These are phyloP conservation scores for Besnoitia besnoiti DNA, from an alignment of 169 alveolate genomes.

Conservation along the genomic window DNA sequence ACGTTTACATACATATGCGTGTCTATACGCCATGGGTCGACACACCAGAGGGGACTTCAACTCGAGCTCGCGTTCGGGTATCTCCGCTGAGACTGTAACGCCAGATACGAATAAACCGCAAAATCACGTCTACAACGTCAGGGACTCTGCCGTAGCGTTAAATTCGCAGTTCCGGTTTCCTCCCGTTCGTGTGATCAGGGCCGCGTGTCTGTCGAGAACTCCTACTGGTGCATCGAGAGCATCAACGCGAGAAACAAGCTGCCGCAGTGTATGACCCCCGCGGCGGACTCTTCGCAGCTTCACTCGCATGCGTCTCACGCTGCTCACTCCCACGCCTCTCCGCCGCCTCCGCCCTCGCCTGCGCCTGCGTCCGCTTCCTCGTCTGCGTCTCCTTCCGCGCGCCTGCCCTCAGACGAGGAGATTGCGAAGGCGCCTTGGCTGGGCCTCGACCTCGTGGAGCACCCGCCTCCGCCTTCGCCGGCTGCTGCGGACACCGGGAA, in stretches of 20 bases:
- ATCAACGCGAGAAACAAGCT: slow-evolving; percentile 1
- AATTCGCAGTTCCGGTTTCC: too few species aligned
- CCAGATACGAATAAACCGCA: too few species aligned
- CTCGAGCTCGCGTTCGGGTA: too few species aligned
- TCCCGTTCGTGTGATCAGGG: not conserved
- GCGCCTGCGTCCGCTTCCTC: not conserved
- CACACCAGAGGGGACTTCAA: too few species aligned
- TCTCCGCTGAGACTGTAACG: too few species aligned
- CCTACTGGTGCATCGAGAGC: not conserved
- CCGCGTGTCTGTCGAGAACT: not conserved
- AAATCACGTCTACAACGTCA: too few species aligned
- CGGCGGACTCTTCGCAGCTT: not conserved
- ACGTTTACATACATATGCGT: too few species aligned
- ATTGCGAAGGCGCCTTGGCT: slow-evolving; percentile 23
- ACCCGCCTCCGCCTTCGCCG: not conserved
- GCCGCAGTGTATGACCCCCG: not conserved
- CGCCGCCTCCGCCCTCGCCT: not conserved
- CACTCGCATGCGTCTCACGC: not conserved
- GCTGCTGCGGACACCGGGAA: not conserved
- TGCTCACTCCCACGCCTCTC: not conserved
- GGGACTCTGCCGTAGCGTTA: too few species aligned
- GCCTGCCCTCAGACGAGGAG: not conserved
- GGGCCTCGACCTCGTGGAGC: slow-evolving; percentile 2
- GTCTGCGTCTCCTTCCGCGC: not conserved
- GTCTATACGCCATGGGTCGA: too few species aligned